Evolutionary conservation across 495 filamentous ascomycete genomes (phyloP).

Genomic region (Tuber umbilicatum): DNA sequence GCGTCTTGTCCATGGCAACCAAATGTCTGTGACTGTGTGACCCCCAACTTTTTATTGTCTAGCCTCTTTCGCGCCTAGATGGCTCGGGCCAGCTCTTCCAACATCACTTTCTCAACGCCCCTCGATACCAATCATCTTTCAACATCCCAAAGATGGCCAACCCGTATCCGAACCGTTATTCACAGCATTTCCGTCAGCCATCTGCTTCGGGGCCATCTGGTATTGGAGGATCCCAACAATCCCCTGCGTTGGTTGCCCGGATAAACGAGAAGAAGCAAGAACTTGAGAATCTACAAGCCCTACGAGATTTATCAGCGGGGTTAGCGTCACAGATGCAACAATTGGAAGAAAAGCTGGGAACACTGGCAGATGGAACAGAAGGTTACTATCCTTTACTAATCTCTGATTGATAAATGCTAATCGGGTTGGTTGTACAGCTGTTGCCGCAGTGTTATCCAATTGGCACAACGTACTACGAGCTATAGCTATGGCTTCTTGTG

Average conservation of each 20-base stretch:
- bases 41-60: slow-evolving; percentile 18
- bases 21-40: not conserved
- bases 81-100: not conserved
- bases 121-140: not conserved
- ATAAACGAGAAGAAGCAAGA: slow-evolving; percentile 92
- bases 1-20: slow-evolving; percentile 28
- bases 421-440: slow-evolving; percentile 52
- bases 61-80: not conserved
- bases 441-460: slow-evolving; percentile 85
- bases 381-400: slow-evolving; percentile 47
- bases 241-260: slow-evolving; percentile 71
- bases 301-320: slow-evolving; percentile 80
- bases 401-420: slow-evolving; percentile 21
- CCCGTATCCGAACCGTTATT: slow-evolving; percentile 49
- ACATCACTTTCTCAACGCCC: slow-evolving; percentile 1
- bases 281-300: slow-evolving; percentile 76
- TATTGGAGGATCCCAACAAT: slow-evolving; percentile 52
- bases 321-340: slow-evolving; percentile 86
- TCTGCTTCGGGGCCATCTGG: slow-evolving; percentile 46
- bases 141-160: slow-evolving; percentile 23
- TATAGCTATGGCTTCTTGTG: slow-evolving; percentile 94
- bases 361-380: slow-evolving; percentile 88
- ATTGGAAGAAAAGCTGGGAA: slow-evolving; percentile 78
- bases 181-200: slow-evolving; percentile 55
- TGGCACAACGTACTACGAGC: slow-evolving; percentile 93